Percentiles rank a stretch among this genome's conserved stretches.
Evolutionary conservation across 2,329 filamentous ascomycete species (phyloP).

Genomic region (Ceratocystiopsis minuta): DNA sequence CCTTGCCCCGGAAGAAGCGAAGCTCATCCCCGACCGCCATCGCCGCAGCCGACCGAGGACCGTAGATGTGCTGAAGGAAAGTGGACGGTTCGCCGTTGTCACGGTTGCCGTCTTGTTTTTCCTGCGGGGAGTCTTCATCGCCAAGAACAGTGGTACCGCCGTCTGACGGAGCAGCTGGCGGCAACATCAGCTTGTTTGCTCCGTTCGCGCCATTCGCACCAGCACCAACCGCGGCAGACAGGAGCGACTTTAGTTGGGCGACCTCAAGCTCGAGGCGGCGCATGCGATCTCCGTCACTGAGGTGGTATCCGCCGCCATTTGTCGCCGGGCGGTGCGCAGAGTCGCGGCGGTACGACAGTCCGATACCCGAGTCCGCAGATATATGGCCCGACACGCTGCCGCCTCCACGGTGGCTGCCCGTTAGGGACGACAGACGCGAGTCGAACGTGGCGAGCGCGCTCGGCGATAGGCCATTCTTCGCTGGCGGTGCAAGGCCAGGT

Average conservation of each 20-base stretch:
- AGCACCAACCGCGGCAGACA: conserved; percentile 13
- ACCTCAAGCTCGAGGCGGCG: conserved; percentile 41
- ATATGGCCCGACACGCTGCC: neutral
- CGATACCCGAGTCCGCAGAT: conserved; percentile 14
- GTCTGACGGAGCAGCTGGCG: conserved; percentile 9
- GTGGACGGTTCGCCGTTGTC: conserved; percentile 7
- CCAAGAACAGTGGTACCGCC: conserved; percentile 10
- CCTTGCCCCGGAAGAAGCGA: conserved; percentile 39
- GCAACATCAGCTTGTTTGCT: neutral
- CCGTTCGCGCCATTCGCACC: neutral
- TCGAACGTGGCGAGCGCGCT: conserved; percentile 27
- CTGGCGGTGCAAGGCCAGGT: conserved; percentile 19
- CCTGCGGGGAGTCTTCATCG: conserved; percentile 10
- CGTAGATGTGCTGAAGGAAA: conserved; percentile 15
- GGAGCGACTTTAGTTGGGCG: conserved; percentile 33
- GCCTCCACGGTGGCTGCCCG: conserved; percentile 15
- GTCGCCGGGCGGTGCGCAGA: conserved; percentile 5
- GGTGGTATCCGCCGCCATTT: too few species aligned
- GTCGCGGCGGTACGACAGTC: conserved; percentile 19
- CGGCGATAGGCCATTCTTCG: conserved; percentile 28
- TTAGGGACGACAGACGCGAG: conserved; percentile 21
- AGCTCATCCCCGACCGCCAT: conserved; percentile 24
- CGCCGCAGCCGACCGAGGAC: conserved; percentile 21
- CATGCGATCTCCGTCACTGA: conserved; percentile 35
- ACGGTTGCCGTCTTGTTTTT: conserved; percentile 7